Conservation (phyloP, 306 rosid genomes). For the Cicer pinnatifidum region DNA sequence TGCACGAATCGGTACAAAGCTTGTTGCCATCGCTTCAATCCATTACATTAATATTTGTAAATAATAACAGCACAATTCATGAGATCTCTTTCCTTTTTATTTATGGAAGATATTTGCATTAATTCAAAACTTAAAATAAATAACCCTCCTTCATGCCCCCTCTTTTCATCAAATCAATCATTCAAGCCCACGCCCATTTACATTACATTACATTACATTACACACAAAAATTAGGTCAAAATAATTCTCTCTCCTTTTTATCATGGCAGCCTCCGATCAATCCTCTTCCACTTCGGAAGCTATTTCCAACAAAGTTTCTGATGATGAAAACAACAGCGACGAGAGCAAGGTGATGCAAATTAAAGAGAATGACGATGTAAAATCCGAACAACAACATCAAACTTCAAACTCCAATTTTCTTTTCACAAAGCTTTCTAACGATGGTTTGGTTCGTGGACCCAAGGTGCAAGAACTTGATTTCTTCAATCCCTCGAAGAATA, state of each 20-base stretch:
- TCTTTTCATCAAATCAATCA: background rate
- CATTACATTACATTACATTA: no score
- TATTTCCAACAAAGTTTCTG: background rate
- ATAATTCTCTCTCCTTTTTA: background rate
- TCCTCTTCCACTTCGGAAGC: constrained; percentile 1
- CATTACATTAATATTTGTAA: background rate
- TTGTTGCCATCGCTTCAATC: background rate
- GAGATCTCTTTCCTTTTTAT: constrained; percentile 15
- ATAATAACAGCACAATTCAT: constrained; percentile 11
- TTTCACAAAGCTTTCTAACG: constrained; percentile 48
- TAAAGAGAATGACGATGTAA: background rate
- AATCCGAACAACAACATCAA: background rate
- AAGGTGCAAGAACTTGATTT: constrained; percentile 43
- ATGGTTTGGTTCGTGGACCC: background rate
- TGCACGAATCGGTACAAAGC: background rate
- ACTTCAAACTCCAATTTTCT: constrained; percentile 35
- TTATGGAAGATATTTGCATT: background rate
- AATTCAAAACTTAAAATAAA: background rate
- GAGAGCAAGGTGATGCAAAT: background rate
- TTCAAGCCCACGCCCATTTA: background rate
- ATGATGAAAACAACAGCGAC: background rate
- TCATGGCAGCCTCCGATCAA: constrained; percentile 6
- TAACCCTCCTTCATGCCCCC: background rate
- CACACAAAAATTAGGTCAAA: background rate
- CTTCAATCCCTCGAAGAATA: constrained; percentile 26